Base-by-base conservation (phyloP, 1,139 yeast species). In the Scheffersomyces stambukii region DNA sequence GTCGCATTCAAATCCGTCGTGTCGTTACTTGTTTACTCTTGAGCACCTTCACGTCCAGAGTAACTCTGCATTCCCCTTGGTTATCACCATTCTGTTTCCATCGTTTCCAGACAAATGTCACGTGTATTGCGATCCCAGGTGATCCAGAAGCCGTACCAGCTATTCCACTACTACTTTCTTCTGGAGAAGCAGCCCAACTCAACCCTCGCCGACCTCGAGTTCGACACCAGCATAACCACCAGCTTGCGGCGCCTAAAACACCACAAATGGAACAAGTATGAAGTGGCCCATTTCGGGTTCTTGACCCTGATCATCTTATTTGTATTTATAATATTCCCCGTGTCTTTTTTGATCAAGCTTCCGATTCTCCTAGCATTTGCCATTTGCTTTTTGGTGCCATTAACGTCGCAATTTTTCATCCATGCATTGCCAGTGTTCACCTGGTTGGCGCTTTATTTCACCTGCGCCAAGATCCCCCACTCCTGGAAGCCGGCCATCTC, bases 361-460 rank as follows among this genome's bases (percentile, higher is more conserved):
- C 52, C 70, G 13, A 49, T 77, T 19, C 48, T 66, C 11, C 29
- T 51, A 8, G 55, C 54, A 5, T 61, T 70, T 32, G 28, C 46
- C 9, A 45, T 64, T 21, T 54, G 72, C 29, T 70, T 84, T 43
- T 52, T 80, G 24, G 45, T 84, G 6, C 96, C 97, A 6, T 56
- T 83, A 31, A 80, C 94, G 1, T 71, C 84, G 10, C 97, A 91
- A 56, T 88, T 93, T 54, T 84, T 88, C 50, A 67, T 84, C 27
- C 81, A 80, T 46, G 95, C 89, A 14, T 64, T 88, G 48, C 97
- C 98, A 3, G 77, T 93, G 16, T 72, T 82, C 33, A 70, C 94
- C 6, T 91, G 97, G 96, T 74, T 88, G 42, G 77, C 89, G 16
- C 68, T 91, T 34, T 91, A 81, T 58, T 88, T 84, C 56, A 73